A percentile compares a stretch with the other conserved stretches of the same genome.
Conservation (phyloP, 2,329 filamentous ascomycete species). For the Phialophora tarda region DNA sequence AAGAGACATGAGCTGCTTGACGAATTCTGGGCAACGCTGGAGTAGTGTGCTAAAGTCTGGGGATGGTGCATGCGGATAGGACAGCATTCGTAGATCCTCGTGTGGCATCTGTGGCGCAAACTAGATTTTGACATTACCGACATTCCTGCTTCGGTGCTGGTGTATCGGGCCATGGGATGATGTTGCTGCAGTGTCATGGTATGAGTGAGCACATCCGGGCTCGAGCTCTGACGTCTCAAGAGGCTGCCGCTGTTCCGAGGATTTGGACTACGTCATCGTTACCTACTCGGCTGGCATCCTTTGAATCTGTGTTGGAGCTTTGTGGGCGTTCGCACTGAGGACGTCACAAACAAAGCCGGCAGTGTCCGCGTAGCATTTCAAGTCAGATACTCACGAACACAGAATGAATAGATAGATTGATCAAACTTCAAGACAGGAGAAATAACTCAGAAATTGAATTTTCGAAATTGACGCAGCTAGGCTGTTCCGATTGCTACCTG, state of each 20-base stretch:
- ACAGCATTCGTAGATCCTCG: neutral
- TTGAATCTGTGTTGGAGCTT: neutral
- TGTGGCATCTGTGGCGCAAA: conserved; percentile 5
- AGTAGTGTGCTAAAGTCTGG: neutral
- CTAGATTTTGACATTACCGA: neutral
- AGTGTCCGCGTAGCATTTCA: neutral
- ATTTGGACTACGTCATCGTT: neutral
- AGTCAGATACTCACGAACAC: neutral
- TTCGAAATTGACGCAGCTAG: conserved; percentile 10
- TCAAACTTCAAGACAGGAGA: neutral
- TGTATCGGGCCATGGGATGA: neutral
- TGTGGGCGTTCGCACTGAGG: neutral
- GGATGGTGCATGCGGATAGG: neutral
- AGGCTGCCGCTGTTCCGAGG: neutral
- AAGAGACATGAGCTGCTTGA: conserved; percentile 57
- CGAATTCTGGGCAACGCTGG: conserved; percentile 38
- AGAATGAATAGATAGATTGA: neutral
- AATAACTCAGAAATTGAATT: neutral
- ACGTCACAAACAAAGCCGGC: neutral
- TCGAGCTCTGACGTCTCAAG: neutral
- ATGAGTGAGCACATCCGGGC: neutral
- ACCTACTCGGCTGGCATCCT: neutral
- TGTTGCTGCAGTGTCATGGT: conserved; percentile 5
- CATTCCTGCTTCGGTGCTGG: too few relatives aligned
- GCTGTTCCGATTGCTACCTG: conserved; percentile 5